These are phyloP conservation scores for Citeromyces matritensis DNA, from an alignment of 805 yeast genomes.

Conservation along the genomic window DNA sequence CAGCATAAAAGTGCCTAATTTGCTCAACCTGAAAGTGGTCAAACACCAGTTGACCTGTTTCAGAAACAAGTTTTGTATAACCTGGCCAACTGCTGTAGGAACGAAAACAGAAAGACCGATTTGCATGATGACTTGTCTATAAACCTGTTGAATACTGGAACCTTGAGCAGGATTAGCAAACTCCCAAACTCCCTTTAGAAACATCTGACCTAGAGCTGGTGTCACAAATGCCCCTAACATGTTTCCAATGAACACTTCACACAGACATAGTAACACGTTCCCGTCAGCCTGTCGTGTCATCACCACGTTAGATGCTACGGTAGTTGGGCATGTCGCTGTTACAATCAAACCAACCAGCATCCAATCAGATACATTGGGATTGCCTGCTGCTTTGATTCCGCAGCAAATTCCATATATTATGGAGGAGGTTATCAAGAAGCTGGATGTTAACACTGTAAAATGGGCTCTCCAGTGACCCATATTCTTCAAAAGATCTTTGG, in stretches of 20 bases:
- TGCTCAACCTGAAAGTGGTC: constrained; percentile 41
- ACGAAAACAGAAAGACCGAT: constrained; percentile 73
- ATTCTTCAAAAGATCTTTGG: constrained; percentile 45
- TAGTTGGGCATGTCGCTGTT: constrained; percentile 82
- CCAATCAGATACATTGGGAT: constrained; percentile 56
- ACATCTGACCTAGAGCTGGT: constrained; percentile 75
- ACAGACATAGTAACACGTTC: constrained; percentile 59
- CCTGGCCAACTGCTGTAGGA: constrained; percentile 83
- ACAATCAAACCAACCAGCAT: constrained; percentile 69
- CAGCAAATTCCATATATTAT: constrained; percentile 60
- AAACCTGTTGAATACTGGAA: constrained; percentile 37
- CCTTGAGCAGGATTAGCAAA: constrained; percentile 73
- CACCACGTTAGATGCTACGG: constrained; percentile 83
- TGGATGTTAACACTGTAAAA: constrained; percentile 44
- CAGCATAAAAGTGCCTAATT: constrained; percentile 72
- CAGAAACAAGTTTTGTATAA: constrained; percentile 56
- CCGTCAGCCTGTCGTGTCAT: constrained; percentile 85
- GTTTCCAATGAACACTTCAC: constrained; percentile 81
- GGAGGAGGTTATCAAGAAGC: constrained; percentile 52
- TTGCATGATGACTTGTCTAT: constrained; percentile 73
- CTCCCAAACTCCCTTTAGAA: constrained; percentile 33
- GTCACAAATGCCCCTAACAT: constrained; percentile 76
- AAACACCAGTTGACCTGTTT: constrained; percentile 46
- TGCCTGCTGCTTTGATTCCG: constrained; percentile 46
- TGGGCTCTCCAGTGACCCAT: constrained; percentile 76